Conservation (phyloP, 164 flowering plant species). For the Macadamia integrifolia region DNA sequence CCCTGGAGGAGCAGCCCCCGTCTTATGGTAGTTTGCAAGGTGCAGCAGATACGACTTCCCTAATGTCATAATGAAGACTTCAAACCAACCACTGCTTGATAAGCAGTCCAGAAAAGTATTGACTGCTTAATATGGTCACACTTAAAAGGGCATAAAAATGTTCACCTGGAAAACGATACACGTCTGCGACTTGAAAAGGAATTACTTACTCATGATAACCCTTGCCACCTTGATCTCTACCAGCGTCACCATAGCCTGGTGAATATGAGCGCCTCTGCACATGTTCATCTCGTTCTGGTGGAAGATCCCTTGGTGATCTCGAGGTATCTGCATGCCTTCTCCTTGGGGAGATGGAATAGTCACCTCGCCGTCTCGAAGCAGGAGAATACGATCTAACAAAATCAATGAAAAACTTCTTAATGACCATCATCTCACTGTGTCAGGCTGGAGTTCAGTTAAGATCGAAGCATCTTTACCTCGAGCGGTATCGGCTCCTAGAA, state of each 20-base stretch:
- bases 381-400: conserved; percentile 64
- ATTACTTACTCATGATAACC: conserved; percentile 42
- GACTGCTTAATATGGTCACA: too few relatives aligned
- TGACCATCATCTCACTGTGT: background rate
- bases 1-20: too few relatives aligned
- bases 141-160: background rate
- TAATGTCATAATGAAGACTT: background rate
- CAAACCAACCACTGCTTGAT: background rate
- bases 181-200: background rate
- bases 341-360: conserved; percentile 56
- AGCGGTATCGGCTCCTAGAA: conserved; percentile 56
- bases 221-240: conserved; percentile 31
- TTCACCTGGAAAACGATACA: background rate
- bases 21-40: too few relatives aligned
- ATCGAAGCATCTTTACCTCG: conserved; percentile 45
- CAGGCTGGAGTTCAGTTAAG: background rate
- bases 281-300: conserved; percentile 34
- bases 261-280: conserved; percentile 46
- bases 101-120: too few relatives aligned
- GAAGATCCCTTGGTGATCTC: conserved; percentile 46
- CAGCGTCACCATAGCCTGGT: conserved; percentile 38
- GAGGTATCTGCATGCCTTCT: conserved; percentile 44
- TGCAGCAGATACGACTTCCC: too few relatives aligned
- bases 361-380: conserved; percentile 43
- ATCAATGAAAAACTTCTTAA: background rate